phyloP scores from a whole-genome alignment of 371 early-diverging fungal species.

The Actinomortierella wolfii region DNA sequence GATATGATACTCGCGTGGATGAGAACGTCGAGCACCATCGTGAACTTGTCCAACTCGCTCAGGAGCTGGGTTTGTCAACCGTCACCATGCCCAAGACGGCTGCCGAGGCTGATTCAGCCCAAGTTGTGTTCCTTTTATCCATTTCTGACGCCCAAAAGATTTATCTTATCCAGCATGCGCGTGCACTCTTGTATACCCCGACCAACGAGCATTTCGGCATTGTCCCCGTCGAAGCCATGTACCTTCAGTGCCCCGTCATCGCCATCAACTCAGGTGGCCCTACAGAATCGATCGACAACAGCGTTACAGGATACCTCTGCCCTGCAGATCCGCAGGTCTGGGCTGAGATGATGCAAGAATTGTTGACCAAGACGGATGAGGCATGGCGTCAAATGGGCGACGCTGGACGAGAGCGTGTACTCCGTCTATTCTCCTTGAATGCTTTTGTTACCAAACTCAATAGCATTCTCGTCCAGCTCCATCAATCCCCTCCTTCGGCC shows the following conservation, averaged over 20 bases:
- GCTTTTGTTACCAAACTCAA: constrained; percentile 76
- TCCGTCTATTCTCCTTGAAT: constrained; percentile 65
- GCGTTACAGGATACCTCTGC: constrained; percentile 79
- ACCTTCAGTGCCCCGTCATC: constrained; percentile 82
- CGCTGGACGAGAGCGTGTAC: constrained; percentile 66
- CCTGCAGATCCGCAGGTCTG: constrained; percentile 64
- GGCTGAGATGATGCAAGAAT: constrained; percentile 60
- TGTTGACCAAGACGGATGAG: constrained; percentile 46
- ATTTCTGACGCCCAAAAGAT: constrained; percentile 84
- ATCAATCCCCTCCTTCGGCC: constrained; percentile 1
- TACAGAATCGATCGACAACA: constrained; percentile 74
- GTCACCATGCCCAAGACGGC: constrained; percentile 46
- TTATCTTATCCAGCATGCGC: constrained; percentile 67
- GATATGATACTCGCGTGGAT: constrained; percentile 81
- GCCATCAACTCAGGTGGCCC: constrained; percentile 91
- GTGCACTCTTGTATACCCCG: constrained; percentile 89
- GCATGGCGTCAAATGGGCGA: constrained; percentile 46
- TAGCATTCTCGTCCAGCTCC: constrained; percentile 51
- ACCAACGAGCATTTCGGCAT: constrained; percentile 95
- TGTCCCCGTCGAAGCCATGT: constrained; percentile 97
- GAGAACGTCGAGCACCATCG: constrained; percentile 88
- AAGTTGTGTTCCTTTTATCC: constrained; percentile 88
- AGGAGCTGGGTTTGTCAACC: constrained; percentile 49
- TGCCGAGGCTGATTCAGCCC: constrained; percentile 50
- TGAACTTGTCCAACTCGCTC: constrained; percentile 70